Base-by-base conservation (phyloP, 2,329 filamentous ascomycete species). In the Penicillium sp. region DNA sequence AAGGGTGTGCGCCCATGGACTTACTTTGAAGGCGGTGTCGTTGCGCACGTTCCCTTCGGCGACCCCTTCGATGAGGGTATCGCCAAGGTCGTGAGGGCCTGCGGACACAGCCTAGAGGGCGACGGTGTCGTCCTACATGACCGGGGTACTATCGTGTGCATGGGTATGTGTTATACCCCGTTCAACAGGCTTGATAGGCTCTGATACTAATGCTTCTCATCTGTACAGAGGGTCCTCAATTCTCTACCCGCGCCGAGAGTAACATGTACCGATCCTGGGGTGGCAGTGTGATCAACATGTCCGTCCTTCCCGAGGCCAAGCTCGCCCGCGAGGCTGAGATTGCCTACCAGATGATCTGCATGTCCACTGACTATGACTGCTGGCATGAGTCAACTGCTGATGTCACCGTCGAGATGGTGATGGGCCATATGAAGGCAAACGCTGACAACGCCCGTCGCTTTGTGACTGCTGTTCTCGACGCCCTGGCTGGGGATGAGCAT, bases 321-420 rank as follows among this genome's bases (percentile, higher is more conserved):
- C 82, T 98, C 14, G 93, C 93, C 7, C 83, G 87, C 38, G 93
- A 98, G 73, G 93, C 93, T 16, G 93, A 98, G 74, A 86, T 98
- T 56, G 86, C 85, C 23, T 97, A 97, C 70, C 89, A 94, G 73
- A 94, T 96, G 80, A 94, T 98, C 60, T 95, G 91, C 76, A 98
- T 98, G 93, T 87, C 88, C 21, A 98, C 93, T 18, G 93, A 98
- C 74, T 98, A 98, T 68, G 93, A 98, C 74, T 97, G 91, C 80
- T 98, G 93, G 93, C 86, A 90, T 35, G 81, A 79, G 14, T 79
- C 78, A 33, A 85, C 81, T 42, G 87, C 86, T 51, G 74, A 79
- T 46, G 93, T 98, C 48, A 90, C 89, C 47, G 93, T 98, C 15
- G 87, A 90, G 67, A 94, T 97, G 86, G 93, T 98, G 40, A 87